Percentiles rank a stretch among this genome's conserved stretches.
Evolutionary conservation across 2,329 filamentous ascomycete species (phyloP).

Genomic region (Alternaria novae-zelandiae): DNA sequence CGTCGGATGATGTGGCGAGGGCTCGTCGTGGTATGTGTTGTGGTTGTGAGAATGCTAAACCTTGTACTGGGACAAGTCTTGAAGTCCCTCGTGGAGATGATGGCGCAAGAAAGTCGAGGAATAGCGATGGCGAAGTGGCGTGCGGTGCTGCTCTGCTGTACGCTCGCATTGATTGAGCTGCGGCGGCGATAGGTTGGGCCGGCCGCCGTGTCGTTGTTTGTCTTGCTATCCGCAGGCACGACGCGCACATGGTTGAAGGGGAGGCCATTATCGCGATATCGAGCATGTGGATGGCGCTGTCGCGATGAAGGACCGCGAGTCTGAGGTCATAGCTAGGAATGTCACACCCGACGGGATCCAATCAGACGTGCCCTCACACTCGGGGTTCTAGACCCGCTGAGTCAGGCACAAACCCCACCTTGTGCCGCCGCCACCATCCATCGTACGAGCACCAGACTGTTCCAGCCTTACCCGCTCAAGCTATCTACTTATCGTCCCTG

Average conservation of each 20-base stretch:
- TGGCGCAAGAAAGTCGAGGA: constrained; percentile 44
- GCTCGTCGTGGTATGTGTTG: constrained; percentile 42
- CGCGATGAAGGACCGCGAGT: constrained; percentile 2
- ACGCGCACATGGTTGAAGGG: constrained; percentile 36
- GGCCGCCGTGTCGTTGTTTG: neutral
- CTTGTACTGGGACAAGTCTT: neutral
- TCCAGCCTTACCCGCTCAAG: constrained; percentile 12
- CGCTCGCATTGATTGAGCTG: constrained; percentile 15
- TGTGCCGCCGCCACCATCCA: constrained; percentile 13
- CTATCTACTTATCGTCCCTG: constrained; percentile 12
- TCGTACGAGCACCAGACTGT: constrained; percentile 16
- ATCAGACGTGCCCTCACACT: constrained; percentile 5
- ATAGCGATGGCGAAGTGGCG: constrained; percentile 32
- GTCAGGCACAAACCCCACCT: constrained; percentile 17
- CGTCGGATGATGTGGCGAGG: constrained; percentile 35
- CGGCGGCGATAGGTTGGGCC: constrained; percentile 3
- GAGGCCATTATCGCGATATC: constrained; percentile 29
- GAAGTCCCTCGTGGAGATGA: constrained; percentile 6
- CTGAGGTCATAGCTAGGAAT: constrained; percentile 22
- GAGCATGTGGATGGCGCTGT: neutral
- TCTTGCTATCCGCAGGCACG: constrained; percentile 37
- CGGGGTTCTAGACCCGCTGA: constrained; percentile 23
- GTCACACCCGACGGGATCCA: constrained; percentile 13
- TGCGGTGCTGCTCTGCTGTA: constrained; percentile 26
- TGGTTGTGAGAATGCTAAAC: constrained; percentile 28